Evolutionary conservation across 768 basidiomycete species (phyloP).

Genomic region (Leucocoprinus birnbaumii): DNA sequence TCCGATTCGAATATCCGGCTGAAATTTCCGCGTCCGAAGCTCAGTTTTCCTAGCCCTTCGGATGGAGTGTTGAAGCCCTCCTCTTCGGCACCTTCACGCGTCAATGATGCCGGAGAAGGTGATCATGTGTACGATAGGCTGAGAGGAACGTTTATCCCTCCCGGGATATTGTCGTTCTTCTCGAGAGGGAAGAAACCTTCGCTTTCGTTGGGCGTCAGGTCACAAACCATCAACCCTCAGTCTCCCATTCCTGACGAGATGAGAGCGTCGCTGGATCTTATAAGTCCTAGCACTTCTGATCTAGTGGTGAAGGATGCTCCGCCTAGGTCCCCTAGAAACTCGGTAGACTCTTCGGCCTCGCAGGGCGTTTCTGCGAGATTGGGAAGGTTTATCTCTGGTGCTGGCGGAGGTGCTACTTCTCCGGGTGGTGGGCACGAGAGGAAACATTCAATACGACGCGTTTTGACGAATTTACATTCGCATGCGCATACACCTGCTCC

Average conservation of each 20-base stretch:
- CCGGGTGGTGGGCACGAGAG: background rate
- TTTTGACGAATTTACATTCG: background rate
- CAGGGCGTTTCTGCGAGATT: no score
- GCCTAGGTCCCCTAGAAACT: background rate
- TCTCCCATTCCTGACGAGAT: no score
- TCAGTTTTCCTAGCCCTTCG: constrained; percentile 17
- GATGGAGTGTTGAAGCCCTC: background rate
- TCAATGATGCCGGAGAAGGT: background rate
- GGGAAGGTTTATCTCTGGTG: background rate
- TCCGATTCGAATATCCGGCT: constrained; percentile 47
- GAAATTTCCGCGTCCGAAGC: constrained; percentile 32
- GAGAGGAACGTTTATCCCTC: constrained; percentile 32
- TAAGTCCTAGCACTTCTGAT: background rate
- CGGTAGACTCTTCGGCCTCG: background rate
- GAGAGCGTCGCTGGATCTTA: constrained; percentile 36
- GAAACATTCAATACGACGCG: background rate
- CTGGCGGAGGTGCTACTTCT: background rate
- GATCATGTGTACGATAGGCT: constrained; percentile 16
- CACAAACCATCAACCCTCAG: no score
- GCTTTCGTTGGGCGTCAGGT: no score
- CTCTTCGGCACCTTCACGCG: background rate
- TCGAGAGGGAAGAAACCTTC: constrained; percentile 18
- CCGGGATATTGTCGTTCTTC: constrained; percentile 40
- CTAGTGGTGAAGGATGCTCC: background rate
- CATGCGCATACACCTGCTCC: no score